Evolutionary conservation across 1,139 yeast genomes (phyloP), one percentile per base, ranked within the genome.

Genomic region (Suhomyces wounanorum): DNA sequence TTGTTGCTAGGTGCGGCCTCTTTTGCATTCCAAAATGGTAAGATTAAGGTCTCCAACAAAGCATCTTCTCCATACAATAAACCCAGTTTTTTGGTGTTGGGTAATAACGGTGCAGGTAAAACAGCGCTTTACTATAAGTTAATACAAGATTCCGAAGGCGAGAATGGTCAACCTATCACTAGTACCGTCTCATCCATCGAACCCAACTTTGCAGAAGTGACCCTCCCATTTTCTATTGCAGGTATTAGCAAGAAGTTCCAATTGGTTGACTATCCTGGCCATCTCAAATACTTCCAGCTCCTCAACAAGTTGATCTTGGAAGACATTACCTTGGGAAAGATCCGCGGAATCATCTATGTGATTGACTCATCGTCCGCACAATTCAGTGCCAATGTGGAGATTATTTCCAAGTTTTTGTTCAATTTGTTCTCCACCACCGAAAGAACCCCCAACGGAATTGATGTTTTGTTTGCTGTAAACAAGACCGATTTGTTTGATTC

Each of bases 201-300:
- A 41, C 72, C 76, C 3, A 75, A 73, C 53, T 59, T 66, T 44
- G 61, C 64, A 1, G 58, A 61, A 9, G 52, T 75, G 9, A 51
- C 57, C 11, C 60, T 77, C 21, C 81, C 81, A 1, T 60, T 75
- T 40, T 59, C 78, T 45, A 69, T 66, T 47, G 56, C 62, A 1
- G 50, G 68, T 40, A 70, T 75, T 40, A 66, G 66, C 35, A 70
- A 68, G 50, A 55, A 58, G 31, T 77, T 71, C 67, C 77, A 78
- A 57, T 65, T 91, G 43, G 77, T 87, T 46, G 98, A 92, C 63
- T 84, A 85, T 58, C 98, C 98, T 2, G 97, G 97, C 8, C 94
- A 88, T 67, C 72, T 81, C 51, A 91, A 90, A 65, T 81, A 91
- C 58, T 81, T 81, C 53, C 79, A 79, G 46, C 69, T 77, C 48